Evolutionary conservation across 2,329 filamentous ascomycete genomes (phyloP).

Genomic region (Fusarium verrucosum): DNA sequence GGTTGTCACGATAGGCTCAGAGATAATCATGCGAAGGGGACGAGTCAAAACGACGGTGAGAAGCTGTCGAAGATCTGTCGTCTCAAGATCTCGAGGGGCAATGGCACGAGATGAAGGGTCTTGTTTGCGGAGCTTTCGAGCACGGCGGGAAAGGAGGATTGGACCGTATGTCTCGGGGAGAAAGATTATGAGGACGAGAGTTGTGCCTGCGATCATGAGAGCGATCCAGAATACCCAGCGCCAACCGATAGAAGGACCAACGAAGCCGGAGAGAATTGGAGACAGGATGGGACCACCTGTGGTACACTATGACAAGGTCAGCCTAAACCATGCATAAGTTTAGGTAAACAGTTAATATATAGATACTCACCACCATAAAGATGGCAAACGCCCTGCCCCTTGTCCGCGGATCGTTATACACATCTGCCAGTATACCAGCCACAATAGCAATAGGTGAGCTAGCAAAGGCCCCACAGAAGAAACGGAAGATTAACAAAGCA

Average conservation of each 20-base stretch:
- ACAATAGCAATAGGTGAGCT: slow-evolving; percentile 70
- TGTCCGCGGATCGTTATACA: slow-evolving; percentile 62
- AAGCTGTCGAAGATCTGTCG: slow-evolving; percentile 65
- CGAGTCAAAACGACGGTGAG: slow-evolving; percentile 75
- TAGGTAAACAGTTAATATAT: not conserved
- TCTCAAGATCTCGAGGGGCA: slow-evolving; percentile 71
- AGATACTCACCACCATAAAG: slow-evolving; percentile 66
- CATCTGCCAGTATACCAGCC: slow-evolving; percentile 71
- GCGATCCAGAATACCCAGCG: slow-evolving; percentile 77
- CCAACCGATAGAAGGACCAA: slow-evolving; percentile 68
- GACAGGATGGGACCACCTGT: slow-evolving; percentile 72
- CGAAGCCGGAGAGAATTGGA: slow-evolving; percentile 72
- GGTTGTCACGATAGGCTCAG: slow-evolving; percentile 77
- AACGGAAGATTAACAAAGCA: slow-evolving; percentile 63
- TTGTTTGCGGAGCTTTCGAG: slow-evolving; percentile 64
- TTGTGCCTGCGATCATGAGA: slow-evolving; percentile 72
- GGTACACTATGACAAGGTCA: slow-evolving; percentile 58
- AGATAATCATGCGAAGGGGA: slow-evolving; percentile 75
- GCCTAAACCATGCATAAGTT: not conserved
- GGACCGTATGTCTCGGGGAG: slow-evolving; percentile 73
- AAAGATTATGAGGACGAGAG: slow-evolving; percentile 67
- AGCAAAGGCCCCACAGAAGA: slow-evolving; percentile 63
- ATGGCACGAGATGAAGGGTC: slow-evolving; percentile 62
- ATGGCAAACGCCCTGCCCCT: slow-evolving; percentile 69
- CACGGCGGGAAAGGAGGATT: slow-evolving; percentile 65